Evolutionary conservation across 495 filamentous ascomycete species (phyloP), one percentile per base, ranked within the genome.

Genomic region (Podospora comata): DNA sequence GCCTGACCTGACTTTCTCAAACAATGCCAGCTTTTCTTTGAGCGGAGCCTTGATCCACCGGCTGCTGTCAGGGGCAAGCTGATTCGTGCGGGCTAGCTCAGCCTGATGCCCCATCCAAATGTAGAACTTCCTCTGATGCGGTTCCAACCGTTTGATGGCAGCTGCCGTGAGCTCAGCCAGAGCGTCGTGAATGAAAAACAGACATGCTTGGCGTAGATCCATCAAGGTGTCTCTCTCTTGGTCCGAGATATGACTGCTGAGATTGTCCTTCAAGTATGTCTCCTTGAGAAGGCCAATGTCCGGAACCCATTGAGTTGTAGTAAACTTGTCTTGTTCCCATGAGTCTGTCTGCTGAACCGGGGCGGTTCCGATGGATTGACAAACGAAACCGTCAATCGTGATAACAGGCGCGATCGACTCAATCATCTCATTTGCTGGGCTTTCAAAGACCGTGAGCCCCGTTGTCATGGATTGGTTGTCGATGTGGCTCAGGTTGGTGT

Each of bases 91-190:
- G 0, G 75, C 75, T 13, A 75, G 61, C 58, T 75, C 72, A 11
- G 63, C 67, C 9, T 77, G 75, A 15, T 72, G 66, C 9, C 65
- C 28, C 75, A 77, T 77, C 75, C 75, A 77, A n/a, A 75, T 69
- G 65, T 77, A 77, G 56, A 77, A 77, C 62, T 75, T 77, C 26
- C 67, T 70, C 48, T 75, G 70, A 30, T 74, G 67, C 71, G 70
- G 67, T 44, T 70, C 70, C 26, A 77, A 39, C 3, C 27, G 27
- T 23, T 58, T 54, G 57, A 75, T 60, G 32, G 75, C 73, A 16
- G 53, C 27, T 3, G 67, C 7, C 0, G 70, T 71, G 2, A 77
- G 65, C 23, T 74, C 63, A 16, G 26, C 34, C 0, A 77, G 70
- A 5, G 75, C 73, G 59, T 76, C 70, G 58, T 65, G 67, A n/a